Percentiles rank a stretch among this genome's conserved stretches.
Evolutionary conservation across 331 rosid genomes (phyloP).

Genomic region (Cydonia oblonga): DNA sequence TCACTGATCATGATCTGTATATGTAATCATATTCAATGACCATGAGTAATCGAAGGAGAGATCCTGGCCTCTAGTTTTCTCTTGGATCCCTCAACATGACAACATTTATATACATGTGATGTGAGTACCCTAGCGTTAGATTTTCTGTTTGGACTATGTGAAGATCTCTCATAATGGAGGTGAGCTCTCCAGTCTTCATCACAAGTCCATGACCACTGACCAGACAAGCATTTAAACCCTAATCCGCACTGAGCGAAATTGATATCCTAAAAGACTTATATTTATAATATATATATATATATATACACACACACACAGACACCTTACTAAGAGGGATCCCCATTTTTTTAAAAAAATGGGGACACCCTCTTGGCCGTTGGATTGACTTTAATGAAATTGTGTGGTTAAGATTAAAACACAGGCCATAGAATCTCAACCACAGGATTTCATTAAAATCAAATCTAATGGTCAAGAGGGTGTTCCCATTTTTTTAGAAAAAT

Average conservation of each 20-base stretch:
- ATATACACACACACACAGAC: too few species aligned
- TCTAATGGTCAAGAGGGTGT: too few species aligned
- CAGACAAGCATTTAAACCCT: slow-evolving; percentile 29
- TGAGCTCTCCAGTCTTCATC: slow-evolving; percentile 1
- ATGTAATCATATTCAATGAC: too few species aligned
- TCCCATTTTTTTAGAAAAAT: too few species aligned
- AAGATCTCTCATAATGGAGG: slow-evolving; percentile 20
- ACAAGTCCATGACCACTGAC: not conserved
- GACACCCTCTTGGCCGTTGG: fast-evolving
- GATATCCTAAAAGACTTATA: not conserved
- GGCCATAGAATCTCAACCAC: too few species aligned
- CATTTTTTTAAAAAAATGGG: too few species aligned
- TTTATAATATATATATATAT: not conserved
- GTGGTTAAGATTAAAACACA: too few species aligned
- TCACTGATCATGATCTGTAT: not conserved
- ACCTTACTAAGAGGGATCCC: too few species aligned
- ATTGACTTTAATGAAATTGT: too few species aligned
- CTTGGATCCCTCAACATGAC: not conserved
- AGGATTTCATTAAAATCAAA: too few species aligned
- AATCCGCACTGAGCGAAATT: slow-evolving; percentile 14
- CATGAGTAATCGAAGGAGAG: too few species aligned
- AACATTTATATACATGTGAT: not conserved
- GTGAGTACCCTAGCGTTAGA: slow-evolving; percentile 23
- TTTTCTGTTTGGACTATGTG: slow-evolving; percentile 43
- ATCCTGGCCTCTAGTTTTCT: not conserved